Evolutionary conservation across 352 stramenopile genomes (phyloP).

Genomic region (Pythium phragmitis): DNA sequence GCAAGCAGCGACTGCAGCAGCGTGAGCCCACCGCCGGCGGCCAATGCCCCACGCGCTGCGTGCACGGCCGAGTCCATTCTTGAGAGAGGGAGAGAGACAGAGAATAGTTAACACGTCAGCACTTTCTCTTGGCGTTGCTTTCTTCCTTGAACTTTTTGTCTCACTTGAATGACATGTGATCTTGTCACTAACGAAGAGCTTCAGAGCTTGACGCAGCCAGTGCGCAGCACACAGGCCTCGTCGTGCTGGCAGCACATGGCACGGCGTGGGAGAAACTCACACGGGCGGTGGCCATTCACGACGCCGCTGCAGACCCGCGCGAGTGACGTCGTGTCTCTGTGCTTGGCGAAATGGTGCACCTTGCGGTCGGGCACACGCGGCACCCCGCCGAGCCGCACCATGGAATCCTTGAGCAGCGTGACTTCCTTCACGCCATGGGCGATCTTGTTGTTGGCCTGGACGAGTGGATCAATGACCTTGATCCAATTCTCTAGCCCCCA

Average conservation of each 20-base stretch:
- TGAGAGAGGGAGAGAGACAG: background rate
- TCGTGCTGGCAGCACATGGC: slow-evolving; percentile 74
- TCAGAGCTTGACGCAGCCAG: slow-evolving; percentile 38
- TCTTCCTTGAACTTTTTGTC: background rate
- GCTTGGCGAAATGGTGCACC: slow-evolving; percentile 50
- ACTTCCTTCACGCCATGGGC: background rate
- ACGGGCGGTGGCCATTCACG: slow-evolving; percentile 43
- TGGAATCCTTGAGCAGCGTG: slow-evolving; percentile 22
- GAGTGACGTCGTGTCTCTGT: slow-evolving; percentile 33
- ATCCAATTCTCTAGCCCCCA: slow-evolving; percentile 40
- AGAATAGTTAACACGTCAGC: background rate
- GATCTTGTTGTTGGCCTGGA: slow-evolving; percentile 24
- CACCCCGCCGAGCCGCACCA: slow-evolving; percentile 41
- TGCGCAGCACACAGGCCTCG: slow-evolving; percentile 66
- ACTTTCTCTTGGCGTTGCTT: slow-evolving; percentile 2
- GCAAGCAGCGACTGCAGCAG: slow-evolving; percentile 44
- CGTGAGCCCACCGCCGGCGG: slow-evolving; percentile 40
- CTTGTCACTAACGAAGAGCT: slow-evolving; percentile 5
- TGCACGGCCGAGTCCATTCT: slow-evolving; percentile 41
- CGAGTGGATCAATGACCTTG: slow-evolving; percentile 35
- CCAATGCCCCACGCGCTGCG: slow-evolving; percentile 38
- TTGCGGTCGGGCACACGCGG: slow-evolving; percentile 47
- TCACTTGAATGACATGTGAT: background rate
- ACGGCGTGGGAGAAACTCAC: slow-evolving; percentile 58
- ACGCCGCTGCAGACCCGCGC: slow-evolving; percentile 39